phyloP scores from a whole-genome alignment of 768 basidiomycete species.

The Xerocomellus amylosporus region DNA sequence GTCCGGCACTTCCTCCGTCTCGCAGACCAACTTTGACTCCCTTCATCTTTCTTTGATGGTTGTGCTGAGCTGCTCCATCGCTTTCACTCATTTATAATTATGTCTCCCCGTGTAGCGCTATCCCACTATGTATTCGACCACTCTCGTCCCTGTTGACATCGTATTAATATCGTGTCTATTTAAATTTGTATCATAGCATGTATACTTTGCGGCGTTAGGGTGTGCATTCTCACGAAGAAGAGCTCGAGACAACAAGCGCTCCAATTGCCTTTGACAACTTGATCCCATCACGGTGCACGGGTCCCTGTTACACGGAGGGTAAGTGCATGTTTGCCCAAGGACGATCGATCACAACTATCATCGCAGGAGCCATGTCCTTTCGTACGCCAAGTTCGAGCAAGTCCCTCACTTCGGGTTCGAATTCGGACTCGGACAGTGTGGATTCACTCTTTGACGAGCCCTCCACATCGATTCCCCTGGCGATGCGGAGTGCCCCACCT shows the following conservation, averaged over 20 bases:
- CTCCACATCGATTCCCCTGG: constrained; percentile 16
- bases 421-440: constrained; percentile 24
- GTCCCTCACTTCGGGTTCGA: not conserved
- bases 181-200: not conserved
- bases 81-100: not conserved
- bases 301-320: constrained; percentile 2
- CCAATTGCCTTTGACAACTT: not conserved
- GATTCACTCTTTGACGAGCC: constrained; percentile 55
- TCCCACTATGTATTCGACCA: not conserved
- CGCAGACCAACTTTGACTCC: not conserved
- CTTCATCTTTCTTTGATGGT: not conserved
- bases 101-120: not conserved
- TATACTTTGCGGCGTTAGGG: not conserved
- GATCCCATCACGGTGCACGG: not conserved
- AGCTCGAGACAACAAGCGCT: not conserved
- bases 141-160: not conserved
- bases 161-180: not conserved
- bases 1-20: too few species aligned
- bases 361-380: constrained; percentile 10
- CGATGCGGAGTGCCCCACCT: constrained; percentile 43
- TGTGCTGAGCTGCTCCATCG: not conserved
- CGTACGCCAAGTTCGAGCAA: not conserved
- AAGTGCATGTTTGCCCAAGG: not conserved
- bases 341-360: not conserved
- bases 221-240: constrained; percentile 21